Conservation (phyloP, 2,329 filamentous ascomycete genomes). For the Aschersonia sp. region DNA sequence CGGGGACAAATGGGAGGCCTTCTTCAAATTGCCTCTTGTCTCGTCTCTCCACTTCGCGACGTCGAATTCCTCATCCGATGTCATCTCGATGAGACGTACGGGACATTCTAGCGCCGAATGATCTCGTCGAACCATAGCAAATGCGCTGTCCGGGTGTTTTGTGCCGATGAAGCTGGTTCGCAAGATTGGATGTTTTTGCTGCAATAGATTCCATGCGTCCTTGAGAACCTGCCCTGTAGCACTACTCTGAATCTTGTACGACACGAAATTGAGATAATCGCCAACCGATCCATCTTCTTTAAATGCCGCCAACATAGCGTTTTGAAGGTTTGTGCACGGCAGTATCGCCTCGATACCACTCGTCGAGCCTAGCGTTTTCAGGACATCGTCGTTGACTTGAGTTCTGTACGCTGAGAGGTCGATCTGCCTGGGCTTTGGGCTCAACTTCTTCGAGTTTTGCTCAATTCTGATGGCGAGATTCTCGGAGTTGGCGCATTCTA, state of each 20-base stretch:
- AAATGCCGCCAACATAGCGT: conserved; percentile 67
- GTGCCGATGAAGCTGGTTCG: conserved; percentile 58
- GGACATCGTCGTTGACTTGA: conserved; percentile 12
- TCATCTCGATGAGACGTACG: not conserved
- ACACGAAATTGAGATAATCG: conserved; percentile 64
- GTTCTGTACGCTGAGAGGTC: conserved; percentile 25
- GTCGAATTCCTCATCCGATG: not conserved
- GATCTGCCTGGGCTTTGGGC: conserved; percentile 6
- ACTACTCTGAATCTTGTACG: conserved; percentile 30
- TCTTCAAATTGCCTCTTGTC: conserved; percentile 17
- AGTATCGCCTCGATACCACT: conserved; percentile 40
- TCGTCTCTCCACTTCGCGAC: conserved; percentile 21
- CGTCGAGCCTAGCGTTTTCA: conserved; percentile 3
- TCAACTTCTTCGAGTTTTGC: conserved; percentile 4
- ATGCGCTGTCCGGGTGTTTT: conserved; percentile 45
- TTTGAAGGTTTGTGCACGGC: conserved; percentile 70
- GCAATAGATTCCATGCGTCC: conserved; percentile 44
- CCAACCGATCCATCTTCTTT: conserved; percentile 44
- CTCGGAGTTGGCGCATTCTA: conserved; percentile 42
- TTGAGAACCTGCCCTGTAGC: conserved; percentile 27
- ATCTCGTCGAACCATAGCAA: conserved; percentile 58
- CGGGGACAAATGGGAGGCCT: conserved; percentile 36
- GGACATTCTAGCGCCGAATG: conserved; percentile 2
- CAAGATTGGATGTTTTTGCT: conserved; percentile 52
- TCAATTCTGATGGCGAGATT: conserved; percentile 18